Percentiles rank a stretch among this genome's conserved stretches.
These are phyloP conservation scores for Colletotrichum simmondsii DNA, from an alignment of 2,329 filamentous ascomycete genomes.

Conservation along the genomic window DNA sequence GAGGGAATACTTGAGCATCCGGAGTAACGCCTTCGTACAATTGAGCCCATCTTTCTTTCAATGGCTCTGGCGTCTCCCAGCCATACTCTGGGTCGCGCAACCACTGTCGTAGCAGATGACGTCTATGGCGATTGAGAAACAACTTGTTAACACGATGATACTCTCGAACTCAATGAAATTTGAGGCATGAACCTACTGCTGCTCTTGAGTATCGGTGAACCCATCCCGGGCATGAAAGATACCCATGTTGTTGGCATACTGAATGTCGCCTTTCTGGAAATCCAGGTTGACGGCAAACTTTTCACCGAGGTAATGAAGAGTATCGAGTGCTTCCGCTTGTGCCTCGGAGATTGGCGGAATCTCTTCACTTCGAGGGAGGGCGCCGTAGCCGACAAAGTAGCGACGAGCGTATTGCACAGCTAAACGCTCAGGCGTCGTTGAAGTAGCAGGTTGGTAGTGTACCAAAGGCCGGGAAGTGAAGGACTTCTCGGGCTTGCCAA, in stretches of 20 bases:
- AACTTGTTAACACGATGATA: constrained; percentile 23
- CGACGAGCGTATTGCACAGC: constrained; percentile 71
- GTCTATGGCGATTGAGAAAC: constrained; percentile 46
- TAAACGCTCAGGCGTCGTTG: constrained; percentile 60
- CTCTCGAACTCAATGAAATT: constrained; percentile 32
- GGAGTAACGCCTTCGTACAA: constrained; percentile 63
- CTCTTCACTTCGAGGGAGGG: constrained; percentile 59
- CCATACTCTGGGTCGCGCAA: constrained; percentile 59
- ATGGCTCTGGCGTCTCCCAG: constrained; percentile 57
- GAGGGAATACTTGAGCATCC: constrained; percentile 65
- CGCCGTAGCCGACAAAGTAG: constrained; percentile 67
- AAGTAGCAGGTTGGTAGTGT: constrained; percentile 63
- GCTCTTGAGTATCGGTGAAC: constrained; percentile 55
- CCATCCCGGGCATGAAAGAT: constrained; percentile 63
- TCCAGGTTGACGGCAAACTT: constrained; percentile 55
- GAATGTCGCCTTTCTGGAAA: constrained; percentile 64
- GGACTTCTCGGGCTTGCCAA: constrained; percentile 57
- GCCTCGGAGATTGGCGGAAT: constrained; percentile 68
- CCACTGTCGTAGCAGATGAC: constrained; percentile 62
- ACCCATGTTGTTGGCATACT: constrained; percentile 65
- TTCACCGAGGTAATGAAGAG: constrained; percentile 60
- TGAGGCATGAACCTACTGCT: constrained; percentile 49
- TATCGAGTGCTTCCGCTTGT: constrained; percentile 63
- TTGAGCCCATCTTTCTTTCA: constrained; percentile 61
- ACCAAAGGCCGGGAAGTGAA: constrained; percentile 64